These are phyloP conservation scores for Lentinula sp. DNA, from an alignment of 768 basidiomycete species.

Conservation along the genomic window DNA sequence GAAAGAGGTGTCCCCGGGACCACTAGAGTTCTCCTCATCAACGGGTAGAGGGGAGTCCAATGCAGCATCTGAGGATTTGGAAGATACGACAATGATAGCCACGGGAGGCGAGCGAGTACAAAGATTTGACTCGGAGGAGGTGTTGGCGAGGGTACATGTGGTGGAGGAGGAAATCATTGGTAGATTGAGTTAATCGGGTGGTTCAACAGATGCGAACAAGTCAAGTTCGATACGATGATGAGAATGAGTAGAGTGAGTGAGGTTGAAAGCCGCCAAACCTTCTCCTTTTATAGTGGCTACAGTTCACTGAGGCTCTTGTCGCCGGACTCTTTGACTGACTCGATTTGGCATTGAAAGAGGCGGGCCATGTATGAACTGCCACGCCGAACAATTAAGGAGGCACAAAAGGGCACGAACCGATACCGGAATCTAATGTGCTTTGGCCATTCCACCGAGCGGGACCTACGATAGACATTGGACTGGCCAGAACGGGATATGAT, in stretches of 20 bases:
- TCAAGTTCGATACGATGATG: background rate
- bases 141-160: background rate
- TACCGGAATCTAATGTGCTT: no score
- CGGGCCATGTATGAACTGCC: no score
- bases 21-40: background rate
- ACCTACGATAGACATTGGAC: no score
- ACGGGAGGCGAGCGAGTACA: background rate
- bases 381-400: no score
- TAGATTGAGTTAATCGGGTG: background rate
- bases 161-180: background rate
- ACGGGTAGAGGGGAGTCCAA: background rate
- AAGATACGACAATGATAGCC: background rate
- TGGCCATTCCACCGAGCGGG: no score
- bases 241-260: background rate
- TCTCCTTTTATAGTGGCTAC: background rate
- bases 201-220: background rate
- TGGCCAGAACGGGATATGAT: no score
- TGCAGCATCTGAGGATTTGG: background rate
- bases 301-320: no score
- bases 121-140: background rate
- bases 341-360: no score
- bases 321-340: no score
- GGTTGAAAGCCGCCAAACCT: background rate
- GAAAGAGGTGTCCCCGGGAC: background rate
- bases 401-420: no score